Conservation (phyloP, 2,329 filamentous ascomycete species). For the Penicillium sclerotigenum region DNA sequence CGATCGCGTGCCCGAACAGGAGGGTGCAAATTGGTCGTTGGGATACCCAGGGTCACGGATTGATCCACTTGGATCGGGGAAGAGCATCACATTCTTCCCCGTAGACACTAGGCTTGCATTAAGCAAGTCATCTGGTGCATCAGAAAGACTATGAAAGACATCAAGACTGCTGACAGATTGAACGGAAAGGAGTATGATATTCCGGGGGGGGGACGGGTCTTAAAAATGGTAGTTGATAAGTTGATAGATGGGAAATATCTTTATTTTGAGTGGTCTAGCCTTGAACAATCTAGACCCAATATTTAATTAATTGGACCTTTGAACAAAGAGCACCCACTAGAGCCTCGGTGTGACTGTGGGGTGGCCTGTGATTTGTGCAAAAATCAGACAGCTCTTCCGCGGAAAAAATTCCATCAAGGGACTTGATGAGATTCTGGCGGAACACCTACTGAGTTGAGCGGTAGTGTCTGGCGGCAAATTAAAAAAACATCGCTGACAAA, state of each 20-base stretch:
- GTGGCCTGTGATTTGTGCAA: conserved; percentile 14
- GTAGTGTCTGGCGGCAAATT: neutral
- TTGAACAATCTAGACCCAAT: neutral
- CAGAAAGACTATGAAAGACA: neutral
- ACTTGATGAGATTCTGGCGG: neutral
- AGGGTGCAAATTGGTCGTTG: neutral
- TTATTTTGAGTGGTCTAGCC: conserved; percentile 5
- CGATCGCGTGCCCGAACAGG: conserved; percentile 4
- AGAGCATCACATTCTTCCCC: conserved; percentile 1
- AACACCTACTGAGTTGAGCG: neutral
- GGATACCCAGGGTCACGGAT: conserved; percentile 9
- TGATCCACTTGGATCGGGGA: conserved; percentile 19
- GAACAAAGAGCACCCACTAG: neutral
- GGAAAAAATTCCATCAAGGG: neutral
- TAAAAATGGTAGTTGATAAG: neutral
- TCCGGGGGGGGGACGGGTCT: neutral
- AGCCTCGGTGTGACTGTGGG: neutral
- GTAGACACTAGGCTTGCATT: conserved; percentile 3
- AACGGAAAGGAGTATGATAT: neutral
- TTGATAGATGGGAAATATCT: conserved; percentile 2
- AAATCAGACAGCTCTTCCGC: neutral
- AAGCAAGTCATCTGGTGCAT: conserved; percentile 8
- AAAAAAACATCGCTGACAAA: neutral
- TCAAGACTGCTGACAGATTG: neutral
- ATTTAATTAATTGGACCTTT: neutral